Percentiles rank a stretch among this genome's conserved stretches.
phyloP scores from a whole-genome alignment of 805 yeast species.

The Metschnikowia gruessii region DNA sequence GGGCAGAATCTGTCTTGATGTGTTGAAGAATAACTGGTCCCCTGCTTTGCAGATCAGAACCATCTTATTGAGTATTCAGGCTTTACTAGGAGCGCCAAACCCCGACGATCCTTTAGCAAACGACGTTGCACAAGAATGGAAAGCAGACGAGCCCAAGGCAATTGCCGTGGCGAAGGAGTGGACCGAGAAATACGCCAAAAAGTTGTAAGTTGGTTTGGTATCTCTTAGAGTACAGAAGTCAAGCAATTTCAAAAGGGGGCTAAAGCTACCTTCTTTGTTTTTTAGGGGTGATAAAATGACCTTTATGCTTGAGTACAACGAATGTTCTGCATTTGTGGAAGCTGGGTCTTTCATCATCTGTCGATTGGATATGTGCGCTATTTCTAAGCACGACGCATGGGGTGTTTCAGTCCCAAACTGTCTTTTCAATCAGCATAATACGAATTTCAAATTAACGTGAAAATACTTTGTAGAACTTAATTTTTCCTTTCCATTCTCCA shows the following conservation, averaged over 20 bases:
- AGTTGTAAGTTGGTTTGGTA: neutral
- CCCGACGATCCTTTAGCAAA: conserved; percentile 98
- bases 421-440: neutral
- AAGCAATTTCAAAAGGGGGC: neutral
- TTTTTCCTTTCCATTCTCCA: no score
- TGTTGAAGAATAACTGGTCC: conserved; percentile 93
- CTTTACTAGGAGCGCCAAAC: conserved; percentile 90
- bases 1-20: conserved; percentile 95
- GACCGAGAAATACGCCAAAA: conserved; percentile 59
- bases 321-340: neutral
- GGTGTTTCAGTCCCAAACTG: neutral
- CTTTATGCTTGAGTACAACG: neutral
- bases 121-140: conserved; percentile 97
- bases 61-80: conserved; percentile 85
- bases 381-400: neutral
- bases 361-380: neutral
- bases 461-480: no score
- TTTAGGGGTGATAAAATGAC: neutral
- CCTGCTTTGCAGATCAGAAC: conserved; percentile 97
- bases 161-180: conserved; percentile 75
- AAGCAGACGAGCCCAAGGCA: conserved; percentile 77
- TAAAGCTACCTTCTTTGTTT: neutral
- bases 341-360: conserved; percentile 4
- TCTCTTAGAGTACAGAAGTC: neutral
- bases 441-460: no score